A percentile compares a stretch with the other conserved stretches of the same genome.
Evolutionary conservation across 148 eudicot species (phyloP).

Genomic region (Rhododendron griersonianum): DNA sequence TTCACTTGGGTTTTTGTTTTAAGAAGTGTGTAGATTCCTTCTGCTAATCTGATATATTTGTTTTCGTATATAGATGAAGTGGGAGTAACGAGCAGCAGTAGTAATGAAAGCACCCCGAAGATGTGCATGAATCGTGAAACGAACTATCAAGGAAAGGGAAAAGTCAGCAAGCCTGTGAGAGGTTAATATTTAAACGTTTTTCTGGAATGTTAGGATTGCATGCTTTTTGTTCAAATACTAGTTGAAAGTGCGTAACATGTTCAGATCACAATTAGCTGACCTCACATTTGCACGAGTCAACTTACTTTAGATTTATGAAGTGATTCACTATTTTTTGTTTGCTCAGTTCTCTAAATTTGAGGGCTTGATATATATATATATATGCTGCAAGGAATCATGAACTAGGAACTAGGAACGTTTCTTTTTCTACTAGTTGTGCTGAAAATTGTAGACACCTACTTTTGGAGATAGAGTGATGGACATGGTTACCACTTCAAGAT

Average conservation of each 20-base stretch:
- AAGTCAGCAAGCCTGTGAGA: slow-evolving; percentile 17
- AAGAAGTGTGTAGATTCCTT: not conserved
- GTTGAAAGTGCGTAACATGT: not conserved
- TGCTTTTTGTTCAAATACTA: not conserved
- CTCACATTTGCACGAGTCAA: not conserved
- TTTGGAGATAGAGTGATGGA: not conserved
- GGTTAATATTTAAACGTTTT: slow-evolving; percentile 16
- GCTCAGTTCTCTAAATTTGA: not conserved
- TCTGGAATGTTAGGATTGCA: not conserved
- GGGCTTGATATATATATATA: not conserved
- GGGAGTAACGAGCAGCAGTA: slow-evolving; percentile 29
- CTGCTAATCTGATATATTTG: not conserved
- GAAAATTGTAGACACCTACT: not conserved
- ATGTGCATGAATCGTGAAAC: slow-evolving; percentile 16
- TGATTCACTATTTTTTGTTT: not conserved
- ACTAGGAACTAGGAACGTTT: not conserved
- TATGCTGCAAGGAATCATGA: not conserved
- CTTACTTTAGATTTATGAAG: not conserved
- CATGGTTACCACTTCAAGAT: not conserved
- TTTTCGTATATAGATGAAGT: slow-evolving; percentile 28
- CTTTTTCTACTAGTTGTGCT: not conserved
- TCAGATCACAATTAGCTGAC: not conserved
- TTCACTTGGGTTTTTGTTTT: not conserved
- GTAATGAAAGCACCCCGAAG: slow-evolving; percentile 25
- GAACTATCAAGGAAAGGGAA: slow-evolving; percentile 7